These are phyloP conservation scores for Punctularia strigosozonata DNA, from an alignment of 768 basidiomycete genomes.

Conservation along the genomic window DNA sequence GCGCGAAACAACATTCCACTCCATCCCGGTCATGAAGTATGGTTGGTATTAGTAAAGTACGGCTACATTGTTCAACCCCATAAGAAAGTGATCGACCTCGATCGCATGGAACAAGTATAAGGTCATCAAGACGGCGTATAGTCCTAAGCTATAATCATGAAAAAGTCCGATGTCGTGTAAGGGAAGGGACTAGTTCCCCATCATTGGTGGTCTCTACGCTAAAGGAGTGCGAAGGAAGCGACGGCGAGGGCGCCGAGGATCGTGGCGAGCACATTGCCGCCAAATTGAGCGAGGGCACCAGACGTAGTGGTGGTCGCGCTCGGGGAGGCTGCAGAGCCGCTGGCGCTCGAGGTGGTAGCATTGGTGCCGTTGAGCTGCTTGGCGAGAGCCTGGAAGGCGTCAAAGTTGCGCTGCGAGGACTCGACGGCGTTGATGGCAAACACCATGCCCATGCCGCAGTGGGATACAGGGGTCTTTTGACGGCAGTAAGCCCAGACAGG, in stretches of 20 bases:
- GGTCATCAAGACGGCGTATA: too few species aligned
- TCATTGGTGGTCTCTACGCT: too few species aligned
- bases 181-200: too few species aligned
- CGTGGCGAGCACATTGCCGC: constrained; percentile 9
- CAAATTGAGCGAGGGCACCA: constrained; percentile 6
- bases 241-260: constrained; percentile 11
- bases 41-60: too few species aligned
- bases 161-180: too few species aligned
- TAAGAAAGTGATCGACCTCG: too few species aligned
- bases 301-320: constrained; percentile 1
- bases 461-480: constrained; percentile 16
- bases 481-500: constrained; percentile 13
- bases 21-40: too few species aligned
- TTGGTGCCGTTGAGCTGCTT: constrained; percentile 39
- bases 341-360: constrained; percentile 19
- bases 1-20: too few species aligned
- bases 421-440: constrained; percentile 48
- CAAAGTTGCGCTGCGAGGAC: constrained; percentile 34
- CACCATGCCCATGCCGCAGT: constrained; percentile 26
- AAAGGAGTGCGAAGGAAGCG: too few species aligned
- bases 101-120: too few species aligned
- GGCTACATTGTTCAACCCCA: too few species aligned
- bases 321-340: constrained; percentile 15
- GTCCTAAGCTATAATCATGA: too few species aligned
- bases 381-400: constrained; percentile 46